phyloP scores from a whole-genome alignment of 768 basidiomycete genomes.

The Collybiopsis luxurians region DNA sequence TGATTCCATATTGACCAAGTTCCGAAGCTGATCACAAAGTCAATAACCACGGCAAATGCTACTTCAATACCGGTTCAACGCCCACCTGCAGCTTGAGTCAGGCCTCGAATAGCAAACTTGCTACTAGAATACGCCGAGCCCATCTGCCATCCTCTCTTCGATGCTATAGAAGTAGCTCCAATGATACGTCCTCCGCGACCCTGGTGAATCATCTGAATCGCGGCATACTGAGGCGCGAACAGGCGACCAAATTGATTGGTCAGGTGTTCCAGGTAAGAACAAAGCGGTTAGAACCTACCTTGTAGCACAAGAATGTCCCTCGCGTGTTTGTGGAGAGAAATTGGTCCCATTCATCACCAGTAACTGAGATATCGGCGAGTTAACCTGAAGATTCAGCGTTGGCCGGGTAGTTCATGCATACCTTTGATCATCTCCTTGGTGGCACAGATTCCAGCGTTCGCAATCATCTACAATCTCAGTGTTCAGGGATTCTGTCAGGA shows the following conservation, averaged over 20 bases:
- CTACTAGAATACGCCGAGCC: not conserved
- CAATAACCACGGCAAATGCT: too few relatives aligned
- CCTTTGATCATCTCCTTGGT: not conserved
- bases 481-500: too few relatives aligned
- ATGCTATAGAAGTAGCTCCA: slow-evolving; percentile 16
- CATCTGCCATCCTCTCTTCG: slow-evolving; percentile 15
- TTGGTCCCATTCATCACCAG: slow-evolving; percentile 18
- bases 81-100: slow-evolving; percentile 4
- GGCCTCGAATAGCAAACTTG: slow-evolving; percentile 8
- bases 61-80: too few relatives aligned
- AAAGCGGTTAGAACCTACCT: too few relatives aligned
- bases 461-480: slow-evolving; percentile 18
- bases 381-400: too few relatives aligned
- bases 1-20: slow-evolving; percentile 22
- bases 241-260: too few relatives aligned
- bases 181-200: slow-evolving; percentile 33
- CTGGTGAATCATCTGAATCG: slow-evolving; percentile 30
- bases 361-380: too few relatives aligned
- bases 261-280: too few relatives aligned
- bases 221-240: slow-evolving; percentile 25
- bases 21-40: slow-evolving; percentile 22
- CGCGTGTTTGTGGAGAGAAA: slow-evolving; percentile 24
- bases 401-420: not conserved
- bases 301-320: slow-evolving; percentile 24
- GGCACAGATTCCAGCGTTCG: slow-evolving; percentile 17